A percentile compares a stretch with the other conserved stretches of the same genome.
Evolutionary conservation across 129 eudicot species (phyloP).

Genomic region (Silybum marianum): DNA sequence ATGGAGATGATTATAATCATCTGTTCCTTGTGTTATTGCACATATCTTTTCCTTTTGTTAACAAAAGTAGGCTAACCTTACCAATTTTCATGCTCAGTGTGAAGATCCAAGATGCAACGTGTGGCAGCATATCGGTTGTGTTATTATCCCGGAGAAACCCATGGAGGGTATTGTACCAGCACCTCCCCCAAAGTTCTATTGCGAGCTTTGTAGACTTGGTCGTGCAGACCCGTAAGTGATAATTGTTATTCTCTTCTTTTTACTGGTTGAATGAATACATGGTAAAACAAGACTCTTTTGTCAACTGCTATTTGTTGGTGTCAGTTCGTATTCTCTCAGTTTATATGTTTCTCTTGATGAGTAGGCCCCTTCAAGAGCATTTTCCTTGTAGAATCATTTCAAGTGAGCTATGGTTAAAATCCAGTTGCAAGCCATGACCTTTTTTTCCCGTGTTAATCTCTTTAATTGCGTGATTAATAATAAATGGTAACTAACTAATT

Average conservation of each 20-base stretch:
- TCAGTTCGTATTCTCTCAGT: neutral
- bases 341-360: neutral
- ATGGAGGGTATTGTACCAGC: constrained; percentile 68
- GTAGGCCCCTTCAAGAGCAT: neutral
- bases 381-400: neutral
- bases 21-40: neutral
- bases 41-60: neutral
- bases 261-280: neutral
- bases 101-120: constrained; percentile 77
- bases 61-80: neutral
- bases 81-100: constrained; percentile 58
- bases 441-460: neutral
- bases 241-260: neutral
- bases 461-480: neutral
- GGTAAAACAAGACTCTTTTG: neutral
- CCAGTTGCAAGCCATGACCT: neutral
- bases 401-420: neutral
- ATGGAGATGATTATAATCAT: neutral
- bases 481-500: neutral
- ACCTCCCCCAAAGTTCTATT: constrained; percentile 66
- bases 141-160: constrained; percentile 76
- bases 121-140: constrained; percentile 93
- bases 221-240: constrained; percentile 96
- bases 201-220: constrained; percentile 82
- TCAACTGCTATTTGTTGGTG: neutral